Evolutionary conservation across 345 rosid genomes (phyloP).

Genomic region (Viola odorata): DNA sequence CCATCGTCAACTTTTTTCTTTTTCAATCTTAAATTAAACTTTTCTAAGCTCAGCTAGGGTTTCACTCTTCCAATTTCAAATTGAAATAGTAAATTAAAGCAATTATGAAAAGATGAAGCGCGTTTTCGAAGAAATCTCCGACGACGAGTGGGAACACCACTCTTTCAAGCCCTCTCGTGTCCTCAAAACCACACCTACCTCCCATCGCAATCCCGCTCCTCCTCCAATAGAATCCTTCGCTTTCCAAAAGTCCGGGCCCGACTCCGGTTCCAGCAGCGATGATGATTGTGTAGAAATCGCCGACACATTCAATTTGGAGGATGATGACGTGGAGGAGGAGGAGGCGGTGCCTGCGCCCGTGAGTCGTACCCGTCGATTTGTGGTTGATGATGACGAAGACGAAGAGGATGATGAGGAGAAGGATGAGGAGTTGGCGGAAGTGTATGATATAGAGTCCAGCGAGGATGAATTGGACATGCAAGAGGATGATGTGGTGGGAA

Average conservation of each 20-base stretch:
- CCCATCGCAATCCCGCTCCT: constrained; percentile 13
- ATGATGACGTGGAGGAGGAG: constrained; percentile 17
- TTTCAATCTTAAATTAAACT: too few relatives aligned
- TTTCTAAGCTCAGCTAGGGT: not conserved
- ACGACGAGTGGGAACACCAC: constrained; percentile 78
- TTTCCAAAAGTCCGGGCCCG: constrained; percentile 17
- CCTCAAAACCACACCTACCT: constrained; percentile 24
- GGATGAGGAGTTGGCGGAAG: constrained; percentile 33
- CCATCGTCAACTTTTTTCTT: too few relatives aligned
- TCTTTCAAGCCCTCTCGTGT: constrained; percentile 79
- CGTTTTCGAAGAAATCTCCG: constrained; percentile 75
- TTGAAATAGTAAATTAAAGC: not conserved
- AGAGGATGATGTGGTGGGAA: constrained; percentile 72
- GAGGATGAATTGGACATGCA: constrained; percentile 35
- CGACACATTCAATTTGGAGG: constrained; percentile 24
- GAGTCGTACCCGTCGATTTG: constrained; percentile 60
- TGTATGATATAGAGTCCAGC: constrained; percentile 27
- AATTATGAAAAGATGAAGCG: constrained; percentile 45
- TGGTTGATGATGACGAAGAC: constrained; percentile 68
- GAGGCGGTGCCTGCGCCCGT: constrained; percentile 12
- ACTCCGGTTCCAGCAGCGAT: constrained; percentile 6
- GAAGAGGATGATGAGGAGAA: constrained; percentile 21
- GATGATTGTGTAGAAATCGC: constrained; percentile 48
- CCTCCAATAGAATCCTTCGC: constrained; percentile 85
- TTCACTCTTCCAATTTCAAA: not conserved